Evolutionary conservation across 2,329 filamentous ascomycete genomes (phyloP), one percentile per base, ranked within the genome.

Genomic region (Aurifilum marmelostoma): DNA sequence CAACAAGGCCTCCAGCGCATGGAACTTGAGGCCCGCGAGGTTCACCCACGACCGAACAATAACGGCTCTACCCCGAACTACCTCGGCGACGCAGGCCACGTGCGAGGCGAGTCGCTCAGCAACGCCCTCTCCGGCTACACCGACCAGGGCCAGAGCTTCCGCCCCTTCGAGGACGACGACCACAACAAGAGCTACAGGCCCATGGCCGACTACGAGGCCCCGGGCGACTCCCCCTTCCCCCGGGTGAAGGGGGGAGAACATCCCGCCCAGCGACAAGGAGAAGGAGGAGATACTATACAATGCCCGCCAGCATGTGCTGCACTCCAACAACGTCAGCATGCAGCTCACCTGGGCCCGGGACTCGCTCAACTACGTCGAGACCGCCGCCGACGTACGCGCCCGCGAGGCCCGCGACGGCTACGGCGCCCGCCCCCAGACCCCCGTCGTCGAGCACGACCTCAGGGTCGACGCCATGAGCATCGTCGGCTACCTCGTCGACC

Each of bases 261-360:
- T 99, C 27, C 96, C 96, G 16, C 93, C 93, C 1, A 94, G 93
- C 68, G 94, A 98, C 79, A 94, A 97, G 74, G 93, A 97, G 77
- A 94, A 97, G 80, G 96, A 97, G 79, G 89, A 91, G 39, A 94
- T 93, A 63, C 82, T 99, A 66, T 96, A 97, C 82, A 91, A 90
- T 77, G 93, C 94, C 43, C 89, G 95, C 67, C 83, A 92, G 71
- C 88, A 92, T 69, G 95, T 98, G 47, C 85, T 99, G 72, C 93
- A 94, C 77, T 97, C 94, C 61, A 97, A 97, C 76, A 94, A 99
- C 78, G 93, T 97, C 63, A 91, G 97, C 74, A 97, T 97, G 89
- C 96, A 99, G 82, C 87, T 99, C 75, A 93, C 93, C 71, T 99
- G 96, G 96, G 95, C 96, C 54, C 92, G 97, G 77, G 96, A 98